phyloP scores from a whole-genome alignment of 768 basidiomycete genomes.

The Psilocybe azurescens region DNA sequence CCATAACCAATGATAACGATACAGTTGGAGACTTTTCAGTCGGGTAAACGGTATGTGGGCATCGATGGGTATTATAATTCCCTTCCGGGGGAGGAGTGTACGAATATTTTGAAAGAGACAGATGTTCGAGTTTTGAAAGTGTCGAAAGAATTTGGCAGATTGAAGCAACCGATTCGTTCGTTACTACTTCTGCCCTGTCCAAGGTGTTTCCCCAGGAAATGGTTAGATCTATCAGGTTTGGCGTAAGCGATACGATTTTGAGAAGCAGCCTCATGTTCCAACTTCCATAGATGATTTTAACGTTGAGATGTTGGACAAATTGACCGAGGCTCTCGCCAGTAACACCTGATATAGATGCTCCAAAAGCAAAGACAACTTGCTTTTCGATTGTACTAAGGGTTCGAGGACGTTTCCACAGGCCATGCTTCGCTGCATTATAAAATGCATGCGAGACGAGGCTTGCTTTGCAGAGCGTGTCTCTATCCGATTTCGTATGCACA shows the following conservation, averaged over 20 bases:
- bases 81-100: background rate
- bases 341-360: constrained; percentile 6
- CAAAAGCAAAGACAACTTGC: constrained; percentile 15
- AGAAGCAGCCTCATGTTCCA: constrained; percentile 10
- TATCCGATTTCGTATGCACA: constrained; percentile 1
- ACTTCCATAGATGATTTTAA: constrained; percentile 3
- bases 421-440: constrained; percentile 6
- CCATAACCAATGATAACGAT: constrained; percentile 15
- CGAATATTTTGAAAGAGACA: constrained; percentile 9
- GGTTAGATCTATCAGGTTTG: constrained; percentile 7
- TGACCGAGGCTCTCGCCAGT: constrained; percentile 7
- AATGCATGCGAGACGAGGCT: constrained; percentile 5
- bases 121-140: constrained; percentile 6
- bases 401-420: constrained; percentile 11
- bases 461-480: background rate
- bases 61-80: constrained; percentile 2
- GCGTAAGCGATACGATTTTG: constrained; percentile 6
- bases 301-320: constrained; percentile 6
- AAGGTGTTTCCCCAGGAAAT: constrained; percentile 13
- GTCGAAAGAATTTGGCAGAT: background rate
- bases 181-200: constrained; percentile 8
- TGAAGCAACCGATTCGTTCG: background rate
- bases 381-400: constrained; percentile 11
- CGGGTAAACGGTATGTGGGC: constrained; percentile 9
- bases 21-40: constrained; percentile 3